Percentiles rank a stretch among this genome's conserved stretches.
These are phyloP conservation scores for Xerocomus potaroensis DNA, from an alignment of 768 basidiomycete genomes.

Conservation along the genomic window DNA sequence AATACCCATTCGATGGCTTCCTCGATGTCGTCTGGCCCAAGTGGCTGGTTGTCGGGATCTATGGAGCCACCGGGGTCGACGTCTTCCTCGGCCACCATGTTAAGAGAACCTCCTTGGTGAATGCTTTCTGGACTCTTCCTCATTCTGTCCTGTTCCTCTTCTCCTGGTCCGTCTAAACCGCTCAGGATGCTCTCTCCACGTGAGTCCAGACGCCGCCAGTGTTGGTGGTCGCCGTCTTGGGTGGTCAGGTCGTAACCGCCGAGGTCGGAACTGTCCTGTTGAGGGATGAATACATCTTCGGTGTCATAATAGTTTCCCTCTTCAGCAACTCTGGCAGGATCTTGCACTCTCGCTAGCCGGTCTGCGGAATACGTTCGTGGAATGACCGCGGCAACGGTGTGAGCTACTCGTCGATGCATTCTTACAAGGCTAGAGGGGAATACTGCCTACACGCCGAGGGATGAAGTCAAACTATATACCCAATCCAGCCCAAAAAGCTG, in stretches of 20 bases:
- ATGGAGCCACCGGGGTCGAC: conserved; percentile 5
- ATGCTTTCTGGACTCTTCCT: conserved; percentile 35
- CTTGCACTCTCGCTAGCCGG: conserved; percentile 11
- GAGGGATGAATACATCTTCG: conserved; percentile 6
- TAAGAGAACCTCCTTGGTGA: conserved; percentile 24
- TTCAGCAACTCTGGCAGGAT: conserved; percentile 18
- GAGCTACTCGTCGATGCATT: conserved; percentile 32
- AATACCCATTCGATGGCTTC: conserved; percentile 45
- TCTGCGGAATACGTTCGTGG: conserved; percentile 21
- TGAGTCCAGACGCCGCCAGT: conserved; percentile 31
- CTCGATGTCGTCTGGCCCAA: conserved; percentile 33
- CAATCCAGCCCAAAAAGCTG: conserved; percentile 13
- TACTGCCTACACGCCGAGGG: not conserved
- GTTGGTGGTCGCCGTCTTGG: conserved; percentile 22
- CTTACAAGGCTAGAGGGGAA: not conserved
- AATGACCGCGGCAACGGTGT: conserved; percentile 27
- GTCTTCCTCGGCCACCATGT: conserved; percentile 39
- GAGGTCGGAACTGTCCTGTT: conserved; percentile 15
- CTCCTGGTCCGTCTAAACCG: conserved; percentile 24
- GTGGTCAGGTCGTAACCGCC: conserved; percentile 20
- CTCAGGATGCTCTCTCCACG: conserved; percentile 31
- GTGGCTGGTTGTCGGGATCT: conserved; percentile 14
- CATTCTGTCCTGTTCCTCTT: conserved; percentile 23
- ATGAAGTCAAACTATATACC: conserved; percentile 20
- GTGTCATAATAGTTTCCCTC: conserved; percentile 11